phyloP scores from a whole-genome alignment of 1,284 basidiomycete genomes.

The Austroboletus sp. region DNA sequence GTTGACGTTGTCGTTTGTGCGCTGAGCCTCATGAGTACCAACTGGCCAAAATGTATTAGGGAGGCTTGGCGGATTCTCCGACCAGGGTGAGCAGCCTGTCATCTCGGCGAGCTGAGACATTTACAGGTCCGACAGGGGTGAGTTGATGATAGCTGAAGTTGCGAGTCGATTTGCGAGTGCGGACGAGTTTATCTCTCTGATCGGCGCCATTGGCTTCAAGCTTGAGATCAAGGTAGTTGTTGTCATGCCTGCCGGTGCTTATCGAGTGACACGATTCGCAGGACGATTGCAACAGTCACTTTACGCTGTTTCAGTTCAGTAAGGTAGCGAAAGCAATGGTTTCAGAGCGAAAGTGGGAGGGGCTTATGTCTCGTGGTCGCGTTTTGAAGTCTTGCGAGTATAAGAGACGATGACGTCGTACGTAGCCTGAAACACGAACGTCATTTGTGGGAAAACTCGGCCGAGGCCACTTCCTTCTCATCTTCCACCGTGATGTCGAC shows the following conservation, averaged over 20 bases:
- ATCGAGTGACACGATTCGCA: constrained; percentile 29
- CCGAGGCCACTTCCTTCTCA: background rate
- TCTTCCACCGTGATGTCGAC: constrained; percentile 17
- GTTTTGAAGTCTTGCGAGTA: constrained; percentile 92
- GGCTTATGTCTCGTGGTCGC: constrained; percentile 52
- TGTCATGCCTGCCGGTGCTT: background rate
- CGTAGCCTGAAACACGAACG: background rate
- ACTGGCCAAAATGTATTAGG: constrained; percentile 86
- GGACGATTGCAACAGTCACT: constrained; percentile 83
- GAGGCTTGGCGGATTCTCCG: constrained; percentile 87
- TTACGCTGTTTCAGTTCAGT: constrained; percentile 79
- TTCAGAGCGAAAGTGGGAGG: constrained; percentile 59
- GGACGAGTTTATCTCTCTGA: constrained; percentile 68
- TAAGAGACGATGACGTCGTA: constrained; percentile 68
- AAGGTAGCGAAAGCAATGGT: constrained; percentile 52
- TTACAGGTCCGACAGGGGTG: constrained; percentile 51
- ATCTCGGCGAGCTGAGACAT: constrained; percentile 4
- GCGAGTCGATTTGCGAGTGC: constrained; percentile 75
- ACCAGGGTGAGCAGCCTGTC: constrained; percentile 53
- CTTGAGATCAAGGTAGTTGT: constrained; percentile 62
- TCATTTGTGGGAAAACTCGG: constrained; percentile 2
- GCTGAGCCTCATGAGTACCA: constrained; percentile 92
- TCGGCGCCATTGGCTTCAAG: constrained; percentile 76
- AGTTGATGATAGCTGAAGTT: constrained; percentile 93
- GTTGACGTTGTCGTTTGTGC: constrained; percentile 92